Conservation (phyloP, 352 stramenopile species). For the Phytophthora foliorum region DNA sequence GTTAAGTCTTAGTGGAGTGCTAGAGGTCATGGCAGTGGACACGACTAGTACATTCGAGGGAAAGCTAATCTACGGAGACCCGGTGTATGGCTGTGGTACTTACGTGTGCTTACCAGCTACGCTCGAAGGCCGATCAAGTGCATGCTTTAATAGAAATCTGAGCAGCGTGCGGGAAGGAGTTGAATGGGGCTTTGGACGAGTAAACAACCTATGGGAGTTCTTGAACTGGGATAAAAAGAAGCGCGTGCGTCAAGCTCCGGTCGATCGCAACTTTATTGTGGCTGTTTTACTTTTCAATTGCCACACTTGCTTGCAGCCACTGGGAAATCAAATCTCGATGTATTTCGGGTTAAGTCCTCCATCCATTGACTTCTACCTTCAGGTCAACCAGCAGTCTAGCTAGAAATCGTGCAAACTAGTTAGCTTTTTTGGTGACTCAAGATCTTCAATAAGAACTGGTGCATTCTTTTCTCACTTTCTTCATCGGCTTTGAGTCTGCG, state of each 20-base stretch:
- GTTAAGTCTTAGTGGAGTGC: neutral
- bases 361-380: neutral
- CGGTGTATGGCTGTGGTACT: neutral
- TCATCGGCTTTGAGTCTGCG: neutral
- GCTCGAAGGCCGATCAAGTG: neutral
- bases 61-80: neutral
- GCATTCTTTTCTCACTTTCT: neutral
- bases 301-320: neutral
- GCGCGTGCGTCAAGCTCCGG: neutral
- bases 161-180: neutral
- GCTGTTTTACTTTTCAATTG: neutral
- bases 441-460: neutral
- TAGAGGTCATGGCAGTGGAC: neutral
- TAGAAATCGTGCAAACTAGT: too few species aligned
- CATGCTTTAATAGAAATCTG: neutral
- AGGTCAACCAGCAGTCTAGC: too few species aligned
- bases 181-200: neutral
- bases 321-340: slow-evolving; percentile 4
- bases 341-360: neutral
- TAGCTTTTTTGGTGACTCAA: neutral
- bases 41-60: neutral
- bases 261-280: neutral
- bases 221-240: slow-evolving; percentile 1
- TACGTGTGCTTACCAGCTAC: neutral
- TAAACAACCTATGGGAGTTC: neutral